Percentiles rank a stretch among this genome's conserved stretches.
Evolutionary conservation across 1,139 yeast species (phyloP).

Genomic region (Lodderomyces metapsilosis): DNA sequence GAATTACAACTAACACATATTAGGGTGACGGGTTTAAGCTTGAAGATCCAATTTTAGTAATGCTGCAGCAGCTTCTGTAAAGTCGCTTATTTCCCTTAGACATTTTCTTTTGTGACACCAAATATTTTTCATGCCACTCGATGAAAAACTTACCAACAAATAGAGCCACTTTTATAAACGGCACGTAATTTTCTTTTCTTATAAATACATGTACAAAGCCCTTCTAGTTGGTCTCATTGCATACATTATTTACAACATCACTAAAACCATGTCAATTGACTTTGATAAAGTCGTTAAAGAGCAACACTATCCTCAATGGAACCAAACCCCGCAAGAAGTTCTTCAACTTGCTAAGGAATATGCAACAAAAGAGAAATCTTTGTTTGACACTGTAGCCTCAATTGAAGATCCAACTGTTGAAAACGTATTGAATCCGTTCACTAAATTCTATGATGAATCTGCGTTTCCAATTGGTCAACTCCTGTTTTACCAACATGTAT

Average conservation of each 20-base stretch:
- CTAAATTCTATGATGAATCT: conserved; percentile 48
- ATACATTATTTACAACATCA: neutral
- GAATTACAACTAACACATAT: neutral
- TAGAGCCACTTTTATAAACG: neutral
- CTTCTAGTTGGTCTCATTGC: neutral
- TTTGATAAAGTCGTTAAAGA: conserved; percentile 15
- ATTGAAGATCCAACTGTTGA: conserved; percentile 53
- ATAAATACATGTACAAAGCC: neutral
- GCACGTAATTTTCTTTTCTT: neutral
- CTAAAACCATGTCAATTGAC: conserved; percentile 15
- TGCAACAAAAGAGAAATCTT: conserved; percentile 40
- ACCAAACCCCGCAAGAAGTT: conserved; percentile 54
- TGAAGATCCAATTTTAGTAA: too few species aligned
- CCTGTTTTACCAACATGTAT: conserved; percentile 69
- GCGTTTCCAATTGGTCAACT: conserved; percentile 47
- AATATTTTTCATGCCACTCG: neutral
- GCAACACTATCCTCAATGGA: conserved; percentile 52
- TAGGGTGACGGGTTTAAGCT: too few species aligned
- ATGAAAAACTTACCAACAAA: neutral
- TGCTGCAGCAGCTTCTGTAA: too few species aligned
- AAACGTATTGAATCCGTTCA: conserved; percentile 51
- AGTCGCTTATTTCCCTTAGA: neutral
- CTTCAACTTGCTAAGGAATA: conserved; percentile 40
- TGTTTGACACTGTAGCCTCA: conserved; percentile 57
- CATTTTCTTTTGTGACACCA: neutral